Conservation (phyloP, 2,329 filamentous ascomycete genomes). For the Fusarium sp. region DNA sequence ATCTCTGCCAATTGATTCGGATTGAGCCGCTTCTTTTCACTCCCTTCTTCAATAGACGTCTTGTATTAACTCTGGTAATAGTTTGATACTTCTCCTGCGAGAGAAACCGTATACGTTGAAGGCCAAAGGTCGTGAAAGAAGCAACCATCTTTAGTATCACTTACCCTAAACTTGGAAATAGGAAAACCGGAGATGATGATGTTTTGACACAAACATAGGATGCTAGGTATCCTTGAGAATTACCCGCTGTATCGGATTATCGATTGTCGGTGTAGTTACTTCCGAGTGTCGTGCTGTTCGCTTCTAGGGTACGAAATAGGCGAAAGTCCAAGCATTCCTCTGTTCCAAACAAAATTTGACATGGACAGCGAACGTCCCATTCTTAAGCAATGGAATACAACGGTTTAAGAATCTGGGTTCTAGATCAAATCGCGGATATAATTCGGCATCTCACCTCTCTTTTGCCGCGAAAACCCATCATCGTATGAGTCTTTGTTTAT, state of each 20-base stretch:
- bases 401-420: background rate
- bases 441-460: background rate
- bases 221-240: background rate
- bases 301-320: background rate
- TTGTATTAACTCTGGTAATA: background rate
- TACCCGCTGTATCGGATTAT: too few species aligned
- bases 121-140: background rate
- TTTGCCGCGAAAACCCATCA: background rate
- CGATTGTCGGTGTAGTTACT: background rate
- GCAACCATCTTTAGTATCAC: background rate
- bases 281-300: background rate
- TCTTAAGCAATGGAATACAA: background rate
- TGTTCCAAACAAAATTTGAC: background rate
- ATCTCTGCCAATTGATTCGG: background rate
- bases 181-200: background rate
- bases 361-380: background rate
- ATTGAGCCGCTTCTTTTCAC: background rate
- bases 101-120: background rate
- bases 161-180: background rate
- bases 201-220: background rate
- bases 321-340: background rate
- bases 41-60: fast-evolving
- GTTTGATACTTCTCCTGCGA: background rate
- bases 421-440: background rate
- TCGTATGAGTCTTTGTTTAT: constrained; percentile 34